Percentiles rank a stretch among this genome's conserved stretches.
Evolutionary conservation across 2,329 filamentous ascomycete genomes (phyloP).

Genomic region (Xylaria sp.): DNA sequence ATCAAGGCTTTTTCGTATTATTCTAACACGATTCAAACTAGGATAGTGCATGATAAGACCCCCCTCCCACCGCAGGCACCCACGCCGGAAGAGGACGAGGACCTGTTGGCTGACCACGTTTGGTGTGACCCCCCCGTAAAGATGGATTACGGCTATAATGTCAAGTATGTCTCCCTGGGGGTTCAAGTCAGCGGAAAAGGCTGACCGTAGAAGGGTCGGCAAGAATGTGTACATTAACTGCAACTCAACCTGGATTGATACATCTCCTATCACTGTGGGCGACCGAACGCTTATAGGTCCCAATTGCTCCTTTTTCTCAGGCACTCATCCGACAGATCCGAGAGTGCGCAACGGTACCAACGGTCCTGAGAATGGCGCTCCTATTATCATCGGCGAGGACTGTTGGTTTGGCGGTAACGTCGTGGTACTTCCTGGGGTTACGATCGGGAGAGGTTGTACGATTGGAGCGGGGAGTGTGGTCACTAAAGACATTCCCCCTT

Average conservation of each 20-base stretch:
- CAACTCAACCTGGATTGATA: constrained; percentile 81
- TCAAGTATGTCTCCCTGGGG: constrained; percentile 57
- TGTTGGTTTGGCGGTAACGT: constrained; percentile 82
- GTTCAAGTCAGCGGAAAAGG: constrained; percentile 15
- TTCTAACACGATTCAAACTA: constrained; percentile 48
- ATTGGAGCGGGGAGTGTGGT: constrained; percentile 87
- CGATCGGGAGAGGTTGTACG: constrained; percentile 76
- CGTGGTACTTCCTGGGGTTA: constrained; percentile 78
- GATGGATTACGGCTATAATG: constrained; percentile 82
- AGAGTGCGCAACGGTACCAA: constrained; percentile 75
- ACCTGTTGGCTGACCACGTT: constrained; percentile 69
- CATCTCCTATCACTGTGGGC: constrained; percentile 77
- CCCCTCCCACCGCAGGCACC: constrained; percentile 69
- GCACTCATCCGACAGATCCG: constrained; percentile 81
- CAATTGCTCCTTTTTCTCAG: constrained; percentile 79
- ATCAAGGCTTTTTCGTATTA: constrained; percentile 2
- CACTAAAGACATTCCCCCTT: constrained; percentile 76
- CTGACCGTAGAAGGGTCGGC: constrained; percentile 61
- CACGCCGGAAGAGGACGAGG: constrained; percentile 71
- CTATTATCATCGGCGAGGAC: constrained; percentile 81
- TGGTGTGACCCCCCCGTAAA: constrained; percentile 76
- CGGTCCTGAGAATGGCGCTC: constrained; percentile 78
- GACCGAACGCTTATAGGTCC: constrained; percentile 81
- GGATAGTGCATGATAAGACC: constrained; percentile 69
- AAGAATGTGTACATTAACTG: constrained; percentile 78